Conservation (phyloP, 169 alveolate species). For the Cryptosporidium ubiquitum region DNA sequence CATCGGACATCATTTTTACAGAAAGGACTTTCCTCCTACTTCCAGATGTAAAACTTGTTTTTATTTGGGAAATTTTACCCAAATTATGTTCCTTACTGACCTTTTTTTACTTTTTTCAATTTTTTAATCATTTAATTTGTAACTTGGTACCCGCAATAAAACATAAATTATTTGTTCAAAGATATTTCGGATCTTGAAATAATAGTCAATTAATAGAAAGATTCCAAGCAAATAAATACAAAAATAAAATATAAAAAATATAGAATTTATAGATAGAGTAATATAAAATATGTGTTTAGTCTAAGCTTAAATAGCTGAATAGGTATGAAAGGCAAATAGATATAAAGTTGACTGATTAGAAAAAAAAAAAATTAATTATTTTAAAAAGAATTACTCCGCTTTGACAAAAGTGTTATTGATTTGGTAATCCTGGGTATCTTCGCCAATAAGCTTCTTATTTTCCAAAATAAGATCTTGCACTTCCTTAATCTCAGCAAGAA, state of each 20-base stretch:
- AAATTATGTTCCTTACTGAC: background rate
- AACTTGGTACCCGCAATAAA: background rate
- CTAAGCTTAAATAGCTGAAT: background rate
- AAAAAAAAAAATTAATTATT: background rate
- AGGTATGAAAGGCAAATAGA: background rate
- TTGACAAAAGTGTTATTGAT: background rate
- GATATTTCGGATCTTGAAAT: background rate
- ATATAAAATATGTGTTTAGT: no score
- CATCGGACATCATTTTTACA: background rate
- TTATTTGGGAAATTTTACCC: background rate
- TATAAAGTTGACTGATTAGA: background rate
- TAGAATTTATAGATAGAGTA: no score
- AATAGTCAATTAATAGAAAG: background rate
- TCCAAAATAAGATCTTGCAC: constrained; percentile 11
- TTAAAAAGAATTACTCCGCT: background rate
- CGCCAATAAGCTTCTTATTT: constrained; percentile 11
- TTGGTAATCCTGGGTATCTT: background rate
- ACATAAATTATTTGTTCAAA: background rate
- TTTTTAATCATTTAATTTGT: background rate
- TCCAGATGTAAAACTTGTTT: background rate
- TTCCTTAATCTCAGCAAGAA: constrained; percentile 21
- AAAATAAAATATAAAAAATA: no score
- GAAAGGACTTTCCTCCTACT: background rate
- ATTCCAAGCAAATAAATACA: background rate
- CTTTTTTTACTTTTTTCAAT: no score